Conservation (phyloP, 2,329 filamentous ascomycete genomes). For the Microcyclosporella mali region DNA sequence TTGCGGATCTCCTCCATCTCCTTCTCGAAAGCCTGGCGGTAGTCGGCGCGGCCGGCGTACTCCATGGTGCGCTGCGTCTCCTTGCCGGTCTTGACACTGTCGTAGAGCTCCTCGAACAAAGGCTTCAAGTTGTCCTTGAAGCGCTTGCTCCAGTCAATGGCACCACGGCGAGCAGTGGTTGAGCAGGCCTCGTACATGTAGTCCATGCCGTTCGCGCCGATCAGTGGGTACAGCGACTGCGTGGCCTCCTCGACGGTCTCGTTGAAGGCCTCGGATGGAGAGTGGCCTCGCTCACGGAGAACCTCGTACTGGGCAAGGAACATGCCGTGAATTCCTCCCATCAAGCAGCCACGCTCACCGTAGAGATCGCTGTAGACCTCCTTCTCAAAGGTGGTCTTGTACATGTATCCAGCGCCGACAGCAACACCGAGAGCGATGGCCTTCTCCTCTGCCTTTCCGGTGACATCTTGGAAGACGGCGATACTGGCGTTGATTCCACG, state of each 20-base stretch:
- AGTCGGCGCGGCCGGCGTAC: constrained; percentile 93
- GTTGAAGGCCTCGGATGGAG: constrained; percentile 98
- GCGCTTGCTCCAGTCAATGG: constrained; percentile 94
- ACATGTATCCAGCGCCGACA: constrained; percentile 95
- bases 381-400: constrained; percentile 99
- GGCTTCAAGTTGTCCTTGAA: constrained; percentile 99
- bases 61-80: constrained; percentile 96
- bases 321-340: constrained; percentile 99
- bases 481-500: constrained; percentile 99
- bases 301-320: constrained; percentile 99
- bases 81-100: constrained; percentile 80
- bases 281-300: constrained; percentile 96
- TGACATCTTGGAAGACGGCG: constrained; percentile 97
- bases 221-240: constrained; percentile 94
- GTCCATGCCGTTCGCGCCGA: constrained; percentile 97
- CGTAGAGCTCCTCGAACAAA: constrained; percentile 95
- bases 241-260: constrained; percentile 99
- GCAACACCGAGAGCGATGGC: constrained; percentile 93
- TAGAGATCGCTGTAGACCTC: constrained; percentile 99
- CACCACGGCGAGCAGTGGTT: constrained; percentile 93
- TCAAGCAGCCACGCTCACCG: constrained; percentile 98
- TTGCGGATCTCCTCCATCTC: constrained; percentile 98
- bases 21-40: constrained; percentile 93
- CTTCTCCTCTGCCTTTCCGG: constrained; percentile 96
- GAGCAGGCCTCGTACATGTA: constrained; percentile 99